Evolutionary conservation across 257 asterid genomes (phyloP).

Genomic region (Solanum etuberosum): DNA sequence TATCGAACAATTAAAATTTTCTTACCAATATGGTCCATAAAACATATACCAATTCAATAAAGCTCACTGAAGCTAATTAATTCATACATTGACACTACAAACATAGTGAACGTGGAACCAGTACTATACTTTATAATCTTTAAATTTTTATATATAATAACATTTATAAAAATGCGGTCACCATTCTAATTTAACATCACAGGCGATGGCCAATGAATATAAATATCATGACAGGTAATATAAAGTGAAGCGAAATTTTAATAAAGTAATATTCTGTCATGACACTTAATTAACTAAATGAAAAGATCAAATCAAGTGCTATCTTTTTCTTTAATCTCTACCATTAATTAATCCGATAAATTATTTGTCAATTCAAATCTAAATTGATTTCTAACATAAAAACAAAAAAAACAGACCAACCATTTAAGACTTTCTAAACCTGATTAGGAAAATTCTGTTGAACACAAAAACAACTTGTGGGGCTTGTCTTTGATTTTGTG

Average conservation of each 20-base stretch:
- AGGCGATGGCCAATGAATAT: rapidly evolving
- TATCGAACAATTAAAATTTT: neutral
- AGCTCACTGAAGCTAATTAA: neutral
- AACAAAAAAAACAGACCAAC: neutral
- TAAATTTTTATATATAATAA: too few relatives aligned
- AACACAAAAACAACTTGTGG: neutral
- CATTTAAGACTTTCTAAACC: neutral
- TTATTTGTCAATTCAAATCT: neutral
- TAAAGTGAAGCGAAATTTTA: neutral
- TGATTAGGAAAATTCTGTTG: neutral
- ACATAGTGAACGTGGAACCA: neutral
- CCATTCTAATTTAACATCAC: neutral
- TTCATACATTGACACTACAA: neutral
- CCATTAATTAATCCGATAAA: neutral
- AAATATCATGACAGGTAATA: neutral
- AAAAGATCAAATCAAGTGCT: neutral
- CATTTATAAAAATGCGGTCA: neutral
- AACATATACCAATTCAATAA: neutral
- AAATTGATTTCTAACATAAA: neutral
- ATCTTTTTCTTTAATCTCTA: neutral
- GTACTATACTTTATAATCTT: neutral
- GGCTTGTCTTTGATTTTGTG: neutral
- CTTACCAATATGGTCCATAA: neutral
- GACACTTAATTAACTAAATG: neutral
- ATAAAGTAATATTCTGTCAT: constrained; percentile 8